These are phyloP conservation scores for Fusarium cyanostomum DNA, from an alignment of 2,329 filamentous ascomycete genomes.

Conservation along the genomic window DNA sequence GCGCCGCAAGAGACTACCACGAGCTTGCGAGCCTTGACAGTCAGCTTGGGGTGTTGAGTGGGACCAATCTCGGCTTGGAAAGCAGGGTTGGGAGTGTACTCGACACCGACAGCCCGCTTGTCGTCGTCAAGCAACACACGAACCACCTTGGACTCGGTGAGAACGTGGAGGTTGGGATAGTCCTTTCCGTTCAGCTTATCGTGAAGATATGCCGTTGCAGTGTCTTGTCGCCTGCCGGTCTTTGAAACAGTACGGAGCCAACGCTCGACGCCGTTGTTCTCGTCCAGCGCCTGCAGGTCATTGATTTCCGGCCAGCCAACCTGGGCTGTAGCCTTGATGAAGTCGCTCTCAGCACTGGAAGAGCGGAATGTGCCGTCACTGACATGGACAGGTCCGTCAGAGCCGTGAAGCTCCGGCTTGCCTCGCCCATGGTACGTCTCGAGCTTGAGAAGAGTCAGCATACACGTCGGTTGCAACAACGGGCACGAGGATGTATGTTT, in stretches of 20 bases:
- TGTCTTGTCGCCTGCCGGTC: conserved; percentile 66
- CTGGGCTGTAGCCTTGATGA: conserved; percentile 57
- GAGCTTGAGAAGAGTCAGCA: conserved; percentile 46
- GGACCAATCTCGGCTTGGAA: conserved; percentile 32
- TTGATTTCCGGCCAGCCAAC: conserved; percentile 62
- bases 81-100: conserved; percentile 59
- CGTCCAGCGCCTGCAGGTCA: conserved; percentile 62
- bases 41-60: conserved; percentile 20
- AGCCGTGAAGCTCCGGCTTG: conserved; percentile 58
- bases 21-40: conserved; percentile 42
- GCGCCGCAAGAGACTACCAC: conserved; percentile 56
- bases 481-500: not conserved
- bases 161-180: conserved; percentile 67
- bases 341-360: conserved; percentile 55
- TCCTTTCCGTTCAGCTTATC: conserved; percentile 46
- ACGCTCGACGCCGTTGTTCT: conserved; percentile 46
- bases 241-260: conserved; percentile 53
- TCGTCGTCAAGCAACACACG: conserved; percentile 62
- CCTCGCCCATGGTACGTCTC: conserved; percentile 65
- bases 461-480: fast-evolving
- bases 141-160: conserved; percentile 65
- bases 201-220: conserved; percentile 60
- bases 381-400: conserved; percentile 64
- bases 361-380: conserved; percentile 59
- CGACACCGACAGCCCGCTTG: conserved; percentile 65